These are phyloP conservation scores for Erysimum cheiri DNA, from an alignment of 441 rosid genomes.

Conservation along the genomic window DNA sequence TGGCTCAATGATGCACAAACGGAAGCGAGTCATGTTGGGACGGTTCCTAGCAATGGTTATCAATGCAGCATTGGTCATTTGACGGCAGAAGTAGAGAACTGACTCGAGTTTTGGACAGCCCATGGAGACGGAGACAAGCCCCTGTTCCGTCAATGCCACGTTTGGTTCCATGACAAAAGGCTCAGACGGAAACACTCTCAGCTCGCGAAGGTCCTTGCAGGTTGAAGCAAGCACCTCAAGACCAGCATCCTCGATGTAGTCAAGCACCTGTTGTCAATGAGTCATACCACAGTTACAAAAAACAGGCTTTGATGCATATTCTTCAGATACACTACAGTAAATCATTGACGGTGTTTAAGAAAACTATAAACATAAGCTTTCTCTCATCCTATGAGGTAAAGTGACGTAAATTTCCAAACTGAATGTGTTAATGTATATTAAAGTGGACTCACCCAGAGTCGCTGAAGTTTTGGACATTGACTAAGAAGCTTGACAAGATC, in stretches of 20 bases:
- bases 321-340: background rate
- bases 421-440: background rate
- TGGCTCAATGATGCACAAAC: constrained; percentile 89
- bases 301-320: background rate
- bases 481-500: constrained; percentile 77
- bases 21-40: constrained; percentile 83
- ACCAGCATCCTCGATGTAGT: constrained; percentile 87
- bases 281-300: background rate
- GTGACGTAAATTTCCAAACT: background rate
- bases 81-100: constrained; percentile 88
- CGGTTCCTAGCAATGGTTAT: constrained; percentile 77
- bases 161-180: constrained; percentile 68
- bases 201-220: constrained; percentile 81
- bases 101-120: constrained; percentile 92
- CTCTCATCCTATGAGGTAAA: background rate
- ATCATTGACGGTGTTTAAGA: background rate
- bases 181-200: constrained; percentile 90
- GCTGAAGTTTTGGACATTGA: constrained; percentile 73
- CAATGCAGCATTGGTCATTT: constrained; percentile 84
- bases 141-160: constrained; percentile 80
- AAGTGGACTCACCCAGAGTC: constrained; percentile 72
- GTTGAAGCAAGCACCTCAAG: constrained; percentile 68
- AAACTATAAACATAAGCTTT: background rate
- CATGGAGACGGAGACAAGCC: constrained; percentile 75
- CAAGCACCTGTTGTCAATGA: constrained; percentile 63